These are phyloP conservation scores for Talaromyces albobiverticillius DNA, from an alignment of 2,329 filamentous ascomycete species.

Conservation along the genomic window DNA sequence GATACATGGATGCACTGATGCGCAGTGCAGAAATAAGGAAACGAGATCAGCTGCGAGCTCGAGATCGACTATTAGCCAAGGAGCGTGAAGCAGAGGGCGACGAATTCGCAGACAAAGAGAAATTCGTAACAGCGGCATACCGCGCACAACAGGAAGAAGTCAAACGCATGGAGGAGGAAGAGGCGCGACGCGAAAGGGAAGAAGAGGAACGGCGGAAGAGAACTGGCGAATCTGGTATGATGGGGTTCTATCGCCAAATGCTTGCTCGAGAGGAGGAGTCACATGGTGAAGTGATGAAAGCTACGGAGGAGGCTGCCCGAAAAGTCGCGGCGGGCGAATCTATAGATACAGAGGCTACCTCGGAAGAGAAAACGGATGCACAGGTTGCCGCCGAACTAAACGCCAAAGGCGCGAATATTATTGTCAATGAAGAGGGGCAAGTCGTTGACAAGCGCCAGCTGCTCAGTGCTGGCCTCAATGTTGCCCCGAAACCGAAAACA, in stretches of 20 bases:
- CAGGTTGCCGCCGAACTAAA: constrained; percentile 57
- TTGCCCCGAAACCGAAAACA: constrained; percentile 51
- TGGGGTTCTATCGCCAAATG: constrained; percentile 59
- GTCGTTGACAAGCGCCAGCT: constrained; percentile 64
- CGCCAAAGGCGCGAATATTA: constrained; percentile 50
- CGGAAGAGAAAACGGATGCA: constrained; percentile 47
- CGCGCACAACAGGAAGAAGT: constrained; percentile 63
- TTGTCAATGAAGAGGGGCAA: constrained; percentile 63
- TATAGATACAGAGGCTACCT: constrained; percentile 22
- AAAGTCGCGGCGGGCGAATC: constrained; percentile 33
- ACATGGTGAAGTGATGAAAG: constrained; percentile 57
- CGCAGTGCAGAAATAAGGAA: constrained; percentile 61
- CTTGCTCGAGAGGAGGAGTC: constrained; percentile 57
- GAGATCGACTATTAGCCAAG: constrained; percentile 58
- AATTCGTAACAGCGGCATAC: constrained; percentile 64
- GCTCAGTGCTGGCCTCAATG: constrained; percentile 60
- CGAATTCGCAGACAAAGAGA: constrained; percentile 64
- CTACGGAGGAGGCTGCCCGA: constrained; percentile 45
- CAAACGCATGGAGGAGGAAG: constrained; percentile 56
- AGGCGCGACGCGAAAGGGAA: constrained; percentile 51
- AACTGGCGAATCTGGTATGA: constrained; percentile 53
- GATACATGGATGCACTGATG: constrained; percentile 61
- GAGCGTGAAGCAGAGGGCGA: constrained; percentile 66
- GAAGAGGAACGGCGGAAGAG: constrained; percentile 51
- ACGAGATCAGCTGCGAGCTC: constrained; percentile 60